These are phyloP conservation scores for Verbena officinalis DNA, from an alignment of 257 asterid genomes.

Conservation along the genomic window DNA sequence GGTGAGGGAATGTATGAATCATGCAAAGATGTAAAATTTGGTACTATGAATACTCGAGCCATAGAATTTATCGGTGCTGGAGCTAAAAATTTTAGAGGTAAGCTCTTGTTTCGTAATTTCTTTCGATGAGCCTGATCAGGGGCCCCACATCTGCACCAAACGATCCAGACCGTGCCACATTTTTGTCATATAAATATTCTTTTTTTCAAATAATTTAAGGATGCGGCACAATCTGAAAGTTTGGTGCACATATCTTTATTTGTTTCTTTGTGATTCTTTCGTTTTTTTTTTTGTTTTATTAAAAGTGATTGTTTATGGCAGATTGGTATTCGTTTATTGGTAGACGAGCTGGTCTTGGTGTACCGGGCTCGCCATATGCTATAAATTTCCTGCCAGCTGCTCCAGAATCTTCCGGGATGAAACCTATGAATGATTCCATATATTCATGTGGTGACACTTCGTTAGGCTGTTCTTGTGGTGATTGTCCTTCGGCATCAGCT, in stretches of 20 bases:
- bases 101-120: constrained; percentile 14
- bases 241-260: no score
- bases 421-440: constrained; percentile 79
- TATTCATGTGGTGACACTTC: constrained; percentile 92
- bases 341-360: constrained; percentile 61
- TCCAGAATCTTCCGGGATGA: constrained; percentile 78
- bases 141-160: no score
- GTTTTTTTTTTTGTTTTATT: constrained; percentile 27
- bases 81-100: constrained; percentile 84
- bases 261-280: neutral
- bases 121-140: neutral
- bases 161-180: no score
- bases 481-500: constrained; percentile 79
- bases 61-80: constrained; percentile 97
- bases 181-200: no score
- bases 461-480: constrained; percentile 98
- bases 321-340: constrained; percentile 95
- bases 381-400: constrained; percentile 72
- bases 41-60: constrained; percentile 95
- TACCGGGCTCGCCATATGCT: constrained; percentile 92
- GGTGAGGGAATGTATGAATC: constrained; percentile 88
- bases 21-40: constrained; percentile 97
- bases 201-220: no score
- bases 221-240: no score
- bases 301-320: constrained; percentile 45